Conservation (phyloP, 768 basidiomycete species). For the Galerina marginata region DNA sequence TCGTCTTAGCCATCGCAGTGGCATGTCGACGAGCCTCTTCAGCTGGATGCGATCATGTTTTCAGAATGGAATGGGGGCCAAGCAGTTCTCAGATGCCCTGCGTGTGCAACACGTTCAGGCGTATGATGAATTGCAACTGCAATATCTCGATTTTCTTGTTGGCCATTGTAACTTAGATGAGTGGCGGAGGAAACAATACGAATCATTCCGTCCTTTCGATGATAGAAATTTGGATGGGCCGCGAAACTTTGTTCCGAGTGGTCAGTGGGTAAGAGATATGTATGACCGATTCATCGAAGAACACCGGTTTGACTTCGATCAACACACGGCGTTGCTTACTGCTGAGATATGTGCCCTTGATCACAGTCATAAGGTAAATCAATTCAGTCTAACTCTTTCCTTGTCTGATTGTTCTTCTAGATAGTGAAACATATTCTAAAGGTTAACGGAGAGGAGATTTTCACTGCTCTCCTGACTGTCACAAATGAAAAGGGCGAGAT, state of each 20-base stretch:
- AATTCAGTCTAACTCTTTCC: too few species aligned
- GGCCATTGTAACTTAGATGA: background rate
- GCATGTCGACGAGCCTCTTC: slow-evolving; percentile 14
- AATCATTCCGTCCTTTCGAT: slow-evolving; percentile 26
- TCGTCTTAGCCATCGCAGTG: slow-evolving; percentile 27
- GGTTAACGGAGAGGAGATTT: too few species aligned
- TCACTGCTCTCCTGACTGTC: too few species aligned
- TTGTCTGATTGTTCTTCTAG: too few species aligned
- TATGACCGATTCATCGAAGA: slow-evolving; percentile 30
- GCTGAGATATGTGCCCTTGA: slow-evolving; percentile 28
- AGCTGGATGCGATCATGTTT: slow-evolving; percentile 27
- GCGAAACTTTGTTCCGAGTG: slow-evolving; percentile 27
- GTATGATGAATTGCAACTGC: too few species aligned
- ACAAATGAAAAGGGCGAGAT: too few species aligned
- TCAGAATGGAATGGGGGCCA: slow-evolving; percentile 30
- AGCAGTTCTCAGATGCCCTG: slow-evolving; percentile 32
- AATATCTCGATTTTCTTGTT: too few species aligned
- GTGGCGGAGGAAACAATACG: slow-evolving; percentile 7
- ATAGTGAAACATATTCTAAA: too few species aligned
- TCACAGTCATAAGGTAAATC: slow-evolving; percentile 25
- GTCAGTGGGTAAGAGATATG: slow-evolving; percentile 24
- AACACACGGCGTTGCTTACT: slow-evolving; percentile 27
- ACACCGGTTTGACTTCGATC: slow-evolving; percentile 22
- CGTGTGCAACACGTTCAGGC: slow-evolving; percentile 18
- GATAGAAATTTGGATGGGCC: slow-evolving; percentile 11